These are phyloP conservation scores for Diplodia seriata DNA, from an alignment of 2,329 filamentous ascomycete genomes.

Conservation along the genomic window DNA sequence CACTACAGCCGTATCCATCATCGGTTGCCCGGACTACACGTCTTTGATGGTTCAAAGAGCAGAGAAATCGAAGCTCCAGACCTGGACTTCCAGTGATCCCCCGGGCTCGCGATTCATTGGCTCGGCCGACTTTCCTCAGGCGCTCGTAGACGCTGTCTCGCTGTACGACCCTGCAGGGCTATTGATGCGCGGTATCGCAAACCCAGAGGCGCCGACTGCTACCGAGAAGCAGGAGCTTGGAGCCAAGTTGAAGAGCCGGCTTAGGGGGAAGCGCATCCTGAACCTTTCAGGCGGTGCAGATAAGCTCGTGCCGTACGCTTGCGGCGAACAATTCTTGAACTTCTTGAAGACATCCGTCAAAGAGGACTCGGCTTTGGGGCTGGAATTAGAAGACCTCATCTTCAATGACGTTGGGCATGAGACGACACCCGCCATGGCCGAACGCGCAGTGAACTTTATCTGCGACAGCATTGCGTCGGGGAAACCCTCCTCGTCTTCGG, in stretches of 20 bases:
- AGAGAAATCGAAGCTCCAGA: slow-evolving; percentile 68
- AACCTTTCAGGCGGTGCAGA: slow-evolving; percentile 71
- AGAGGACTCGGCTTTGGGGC: slow-evolving; percentile 54
- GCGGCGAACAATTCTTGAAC: slow-evolving; percentile 65
- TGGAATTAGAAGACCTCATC: slow-evolving; percentile 69
- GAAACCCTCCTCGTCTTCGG: slow-evolving; percentile 16
- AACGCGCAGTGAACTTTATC: slow-evolving; percentile 70
- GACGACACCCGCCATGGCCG: slow-evolving; percentile 72
- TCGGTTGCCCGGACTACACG: slow-evolving; percentile 89
- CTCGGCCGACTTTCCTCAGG: slow-evolving; percentile 75
- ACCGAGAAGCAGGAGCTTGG: slow-evolving; percentile 48
- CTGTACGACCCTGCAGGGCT: slow-evolving; percentile 78
- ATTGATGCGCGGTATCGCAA: slow-evolving; percentile 59
- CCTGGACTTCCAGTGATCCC: slow-evolving; percentile 63
- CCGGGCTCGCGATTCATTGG: slow-evolving; percentile 73
- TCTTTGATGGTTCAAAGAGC: slow-evolving; percentile 83
- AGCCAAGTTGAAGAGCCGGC: slow-evolving; percentile 23
- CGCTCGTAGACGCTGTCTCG: slow-evolving; percentile 68
- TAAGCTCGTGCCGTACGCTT: slow-evolving; percentile 73
- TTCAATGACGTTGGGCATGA: slow-evolving; percentile 73
- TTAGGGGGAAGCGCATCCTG: slow-evolving; percentile 67
- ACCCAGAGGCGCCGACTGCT: slow-evolving; percentile 31
- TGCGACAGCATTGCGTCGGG: slow-evolving; percentile 47
- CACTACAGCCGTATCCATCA: slow-evolving; percentile 77
- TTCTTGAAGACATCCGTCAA: slow-evolving; percentile 67